Evolutionary conservation across 345 rosid species (phyloP), one percentile per base, ranked within the genome.

Genomic region (Rhodamnia argentea): DNA sequence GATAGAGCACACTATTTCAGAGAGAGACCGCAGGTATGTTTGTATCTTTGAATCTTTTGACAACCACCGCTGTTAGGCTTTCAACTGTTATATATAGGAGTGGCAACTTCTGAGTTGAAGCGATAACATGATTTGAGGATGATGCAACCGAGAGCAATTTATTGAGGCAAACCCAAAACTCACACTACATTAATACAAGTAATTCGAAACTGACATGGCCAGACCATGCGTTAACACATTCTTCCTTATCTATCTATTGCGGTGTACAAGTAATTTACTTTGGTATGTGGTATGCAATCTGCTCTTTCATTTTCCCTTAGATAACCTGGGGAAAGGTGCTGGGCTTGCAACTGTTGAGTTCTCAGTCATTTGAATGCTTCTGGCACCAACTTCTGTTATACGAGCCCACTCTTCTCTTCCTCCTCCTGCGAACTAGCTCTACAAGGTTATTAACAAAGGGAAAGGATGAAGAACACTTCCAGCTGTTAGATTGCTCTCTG

Each of bases 11-110:
- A 93, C 99, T 52, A 91, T 93, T 87, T 94, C 99, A 52, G 99
- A 97, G 90, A 97, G 97, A 90, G 99, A 97, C 87, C 98, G 98
- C 89, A 97, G 99, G 99, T 97, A 91, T 89, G 82, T 86, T 51
- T n/a, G 40, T 70, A 52, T 84, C 86, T 27, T 74, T 82, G 4
- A 18, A 70, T 70, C 78, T 70, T 10, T 32, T 70, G 23, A 70
- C 58, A 16, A 44, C 57, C 54, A 78, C 6, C 15, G 44, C 2
- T 70, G 78, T 18, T 18, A 70, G 6, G 78, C 78, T 70, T 29
- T 26, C 13, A 29, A 56, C 29, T 86, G 57, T 22, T 85, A 83
- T 58, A 81, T 50, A 84, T 76, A 70, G 78, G 78, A 64, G 44
- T 70, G 11, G 78, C 78, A 70, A 32, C 22, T 32, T 70, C 78